phyloP scores from a whole-genome alignment of 768 basidiomycete genomes.

The Podaxis sp. region DNA sequence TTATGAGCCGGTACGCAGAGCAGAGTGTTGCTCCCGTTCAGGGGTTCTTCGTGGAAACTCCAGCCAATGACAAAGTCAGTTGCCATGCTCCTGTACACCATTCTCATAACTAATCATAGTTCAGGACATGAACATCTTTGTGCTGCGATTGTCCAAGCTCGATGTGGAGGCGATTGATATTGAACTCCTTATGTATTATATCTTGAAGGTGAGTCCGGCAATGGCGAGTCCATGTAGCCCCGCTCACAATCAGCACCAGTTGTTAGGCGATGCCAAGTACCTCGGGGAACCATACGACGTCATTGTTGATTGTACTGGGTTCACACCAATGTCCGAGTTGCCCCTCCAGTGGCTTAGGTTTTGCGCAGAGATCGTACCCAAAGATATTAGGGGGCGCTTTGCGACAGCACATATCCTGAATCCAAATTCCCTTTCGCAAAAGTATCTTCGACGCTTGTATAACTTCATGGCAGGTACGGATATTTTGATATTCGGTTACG shows the following conservation, averaged over 20 bases:
- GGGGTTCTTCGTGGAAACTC: conserved; percentile 59
- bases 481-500: neutral
- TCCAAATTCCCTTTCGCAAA: conserved; percentile 64
- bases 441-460: conserved; percentile 72
- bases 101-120: neutral
- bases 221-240: neutral
- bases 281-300: conserved; percentile 57
- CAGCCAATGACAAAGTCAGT: conserved; percentile 37
- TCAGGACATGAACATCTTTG: conserved; percentile 50
- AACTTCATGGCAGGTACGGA: conserved; percentile 55
- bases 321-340: conserved; percentile 69
- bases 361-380: conserved; percentile 69
- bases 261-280: conserved; percentile 44
- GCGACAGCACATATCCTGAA: conserved; percentile 63
- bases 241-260: conserved; percentile 29
- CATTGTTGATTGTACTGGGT: conserved; percentile 78
- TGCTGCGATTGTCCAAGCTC: conserved; percentile 62
- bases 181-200: conserved; percentile 72
- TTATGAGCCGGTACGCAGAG: conserved; percentile 62
- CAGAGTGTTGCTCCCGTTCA: conserved; percentile 58
- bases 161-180: conserved; percentile 79
- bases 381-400: conserved; percentile 64
- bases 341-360: conserved; percentile 81
- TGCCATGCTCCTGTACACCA: neutral
- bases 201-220: conserved; percentile 53